These are phyloP conservation scores for Coniochaeta ligniaria DNA, from an alignment of 2,329 filamentous ascomycete species.

Conservation along the genomic window DNA sequence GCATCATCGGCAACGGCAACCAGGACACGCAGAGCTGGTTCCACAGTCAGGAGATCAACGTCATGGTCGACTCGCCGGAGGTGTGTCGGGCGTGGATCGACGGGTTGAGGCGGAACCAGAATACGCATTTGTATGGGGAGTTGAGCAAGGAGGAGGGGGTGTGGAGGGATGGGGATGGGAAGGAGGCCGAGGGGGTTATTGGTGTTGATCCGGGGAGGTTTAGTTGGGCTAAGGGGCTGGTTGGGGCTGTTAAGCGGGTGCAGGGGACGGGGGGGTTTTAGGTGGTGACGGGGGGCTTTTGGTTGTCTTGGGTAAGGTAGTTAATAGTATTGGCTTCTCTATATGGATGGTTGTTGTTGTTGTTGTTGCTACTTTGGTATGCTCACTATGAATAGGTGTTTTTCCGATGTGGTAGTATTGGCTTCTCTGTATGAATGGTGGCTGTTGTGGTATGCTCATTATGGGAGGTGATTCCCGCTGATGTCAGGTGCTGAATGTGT, in stretches of 20 bases:
- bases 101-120: slow-evolving; percentile 47
- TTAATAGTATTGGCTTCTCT: too few species aligned
- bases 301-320: too few species aligned
- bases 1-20: slow-evolving; percentile 69
- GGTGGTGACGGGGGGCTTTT: neutral
- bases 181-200: slow-evolving; percentile 40
- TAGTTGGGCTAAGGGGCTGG: slow-evolving; percentile 49
- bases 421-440: too few species aligned
- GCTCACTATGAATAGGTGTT: too few species aligned
- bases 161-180: slow-evolving; percentile 49
- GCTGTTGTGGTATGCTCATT: neutral
- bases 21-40: slow-evolving; percentile 78
- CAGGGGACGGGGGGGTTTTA: slow-evolving; percentile 49
- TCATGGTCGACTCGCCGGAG: slow-evolving; percentile 60
- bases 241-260: slow-evolving; percentile 51
- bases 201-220: slow-evolving; percentile 47
- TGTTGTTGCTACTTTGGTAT: too few species aligned
- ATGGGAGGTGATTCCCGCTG: neutral
- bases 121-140: slow-evolving; percentile 52
- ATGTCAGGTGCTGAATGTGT: too few species aligned
- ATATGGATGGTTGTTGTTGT: neutral
- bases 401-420: too few species aligned
- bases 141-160: slow-evolving; percentile 48
- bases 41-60: slow-evolving; percentile 70
- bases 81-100: slow-evolving; percentile 59